Conservation (phyloP, 768 basidiomycete genomes). For the Cystofilobasidium ferigula region DNA sequence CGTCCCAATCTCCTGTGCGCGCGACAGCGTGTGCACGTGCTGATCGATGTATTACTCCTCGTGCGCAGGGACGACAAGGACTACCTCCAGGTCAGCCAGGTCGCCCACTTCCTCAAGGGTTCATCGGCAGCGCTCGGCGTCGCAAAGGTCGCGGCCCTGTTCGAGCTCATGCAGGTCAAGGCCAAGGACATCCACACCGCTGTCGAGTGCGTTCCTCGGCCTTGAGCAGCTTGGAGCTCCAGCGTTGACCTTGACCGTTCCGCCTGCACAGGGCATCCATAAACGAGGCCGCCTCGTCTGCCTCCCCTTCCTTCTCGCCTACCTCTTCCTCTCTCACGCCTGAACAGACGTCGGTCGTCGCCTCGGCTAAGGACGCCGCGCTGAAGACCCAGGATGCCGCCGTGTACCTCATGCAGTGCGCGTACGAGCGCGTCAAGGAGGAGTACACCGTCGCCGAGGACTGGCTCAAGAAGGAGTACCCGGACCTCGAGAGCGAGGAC, state of each 20-base stretch:
- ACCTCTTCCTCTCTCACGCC: slow-evolving; percentile 2
- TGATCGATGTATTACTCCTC: no score
- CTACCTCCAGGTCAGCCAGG: slow-evolving; percentile 53
- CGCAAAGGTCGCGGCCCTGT: slow-evolving; percentile 45
- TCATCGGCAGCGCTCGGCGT: slow-evolving; percentile 91
- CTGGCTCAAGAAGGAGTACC: slow-evolving; percentile 24
- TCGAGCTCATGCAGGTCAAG: slow-evolving; percentile 23
- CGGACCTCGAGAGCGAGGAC: slow-evolving; percentile 5
- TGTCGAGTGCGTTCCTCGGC: slow-evolving; percentile 8
- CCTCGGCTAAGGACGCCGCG: slow-evolving; percentile 9
- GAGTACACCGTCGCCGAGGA: slow-evolving; percentile 25
- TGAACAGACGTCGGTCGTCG: slow-evolving; percentile 9
- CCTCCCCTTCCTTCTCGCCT: slow-evolving; percentile 18
- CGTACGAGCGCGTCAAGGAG: slow-evolving; percentile 17
- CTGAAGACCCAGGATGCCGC: neutral
- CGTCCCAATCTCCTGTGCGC: slow-evolving; percentile 37
- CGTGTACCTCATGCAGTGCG: slow-evolving; percentile 14
- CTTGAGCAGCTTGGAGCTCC: neutral
- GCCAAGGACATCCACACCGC: slow-evolving; percentile 24
- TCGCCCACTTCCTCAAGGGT: slow-evolving; percentile 94
- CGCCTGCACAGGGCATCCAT: neutral
- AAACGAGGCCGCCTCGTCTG: neutral
- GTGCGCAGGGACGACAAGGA: slow-evolving; percentile 48
- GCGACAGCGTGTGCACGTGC: no score
- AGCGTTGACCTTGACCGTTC: neutral